Conservation (phyloP, 208 protist genomes). For the Leishmania tropica region DNA sequence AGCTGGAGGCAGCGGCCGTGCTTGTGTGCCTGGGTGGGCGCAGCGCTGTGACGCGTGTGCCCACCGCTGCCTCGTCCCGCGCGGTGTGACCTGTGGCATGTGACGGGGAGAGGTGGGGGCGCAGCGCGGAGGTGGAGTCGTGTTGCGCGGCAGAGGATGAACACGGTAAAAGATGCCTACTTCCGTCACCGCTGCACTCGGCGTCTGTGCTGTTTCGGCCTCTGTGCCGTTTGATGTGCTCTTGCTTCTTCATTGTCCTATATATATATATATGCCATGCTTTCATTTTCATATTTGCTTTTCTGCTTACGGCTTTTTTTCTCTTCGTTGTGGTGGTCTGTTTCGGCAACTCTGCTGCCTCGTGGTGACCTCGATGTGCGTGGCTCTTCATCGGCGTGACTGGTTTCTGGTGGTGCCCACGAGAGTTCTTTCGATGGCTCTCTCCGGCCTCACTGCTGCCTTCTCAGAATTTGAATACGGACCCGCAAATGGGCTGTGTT, state of each 20-base stretch:
- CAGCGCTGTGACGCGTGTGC: background rate
- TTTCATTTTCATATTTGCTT: too few species aligned
- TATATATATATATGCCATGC: too few species aligned
- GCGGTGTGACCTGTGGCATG: background rate
- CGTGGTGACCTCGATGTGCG: background rate
- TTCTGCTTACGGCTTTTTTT: too few species aligned
- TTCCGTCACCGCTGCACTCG: too few species aligned
- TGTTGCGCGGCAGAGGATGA: background rate
- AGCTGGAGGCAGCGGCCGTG: background rate
- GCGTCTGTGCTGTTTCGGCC: background rate
- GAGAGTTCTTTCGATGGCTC: rapidly evolving
- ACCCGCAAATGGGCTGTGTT: background rate
- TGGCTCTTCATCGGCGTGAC: background rate
- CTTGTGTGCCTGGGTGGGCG: background rate
- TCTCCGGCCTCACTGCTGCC: too few species aligned
- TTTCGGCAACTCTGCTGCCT: background rate
- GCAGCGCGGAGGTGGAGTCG: background rate
- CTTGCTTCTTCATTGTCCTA: background rate
- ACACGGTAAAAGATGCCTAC: background rate
- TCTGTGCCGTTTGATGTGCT: background rate
- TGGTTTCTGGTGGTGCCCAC: too few species aligned
- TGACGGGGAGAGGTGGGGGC: background rate
- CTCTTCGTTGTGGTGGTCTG: background rate
- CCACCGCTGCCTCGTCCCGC: background rate
- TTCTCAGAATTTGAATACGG: too few species aligned